Evolutionary conservation across 352 stramenopile genomes (phyloP).

Genomic region (Blastocystis sp.): DNA sequence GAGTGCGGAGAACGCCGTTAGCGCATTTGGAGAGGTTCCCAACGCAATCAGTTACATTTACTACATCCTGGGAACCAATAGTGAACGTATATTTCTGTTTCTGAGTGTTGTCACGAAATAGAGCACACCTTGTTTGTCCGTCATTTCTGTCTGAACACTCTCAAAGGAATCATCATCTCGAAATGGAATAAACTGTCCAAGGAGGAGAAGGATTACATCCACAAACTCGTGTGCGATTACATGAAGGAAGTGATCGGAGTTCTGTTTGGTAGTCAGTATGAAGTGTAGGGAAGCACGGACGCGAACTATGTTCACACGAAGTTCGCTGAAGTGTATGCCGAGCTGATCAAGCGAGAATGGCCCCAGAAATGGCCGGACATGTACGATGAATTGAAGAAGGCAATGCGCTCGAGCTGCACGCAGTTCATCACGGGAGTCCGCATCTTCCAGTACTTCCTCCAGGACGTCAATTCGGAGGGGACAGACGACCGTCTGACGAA

Average conservation of each 20-base stretch:
- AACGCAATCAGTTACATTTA: conserved; percentile 13
- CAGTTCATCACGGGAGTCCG: conserved; percentile 32
- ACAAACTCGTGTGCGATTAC: conserved; percentile 2
- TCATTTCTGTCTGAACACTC: conserved; percentile 23
- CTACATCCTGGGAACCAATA: neutral
- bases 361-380: neutral
- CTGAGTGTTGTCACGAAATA: neutral
- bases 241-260: conserved; percentile 7
- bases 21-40: neutral
- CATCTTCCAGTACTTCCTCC: conserved; percentile 24
- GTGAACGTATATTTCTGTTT: neutral
- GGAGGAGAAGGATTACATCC: neutral
- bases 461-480: neutral
- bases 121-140: conserved; percentile 5
- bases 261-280: too few relatives aligned
- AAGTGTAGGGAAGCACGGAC: neutral
- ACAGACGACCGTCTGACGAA: neutral
- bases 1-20: neutral
- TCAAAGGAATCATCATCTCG: conserved; percentile 27
- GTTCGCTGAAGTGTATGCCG: conserved; percentile 37
- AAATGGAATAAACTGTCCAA: neutral
- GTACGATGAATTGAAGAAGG: conserved; percentile 18
- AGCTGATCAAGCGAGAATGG: conserved; percentile 46
- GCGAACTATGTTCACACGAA: neutral
- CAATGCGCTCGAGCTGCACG: neutral